phyloP scores from a whole-genome alignment of 805 yeast genomes.

The Candida loeiensis region DNA sequence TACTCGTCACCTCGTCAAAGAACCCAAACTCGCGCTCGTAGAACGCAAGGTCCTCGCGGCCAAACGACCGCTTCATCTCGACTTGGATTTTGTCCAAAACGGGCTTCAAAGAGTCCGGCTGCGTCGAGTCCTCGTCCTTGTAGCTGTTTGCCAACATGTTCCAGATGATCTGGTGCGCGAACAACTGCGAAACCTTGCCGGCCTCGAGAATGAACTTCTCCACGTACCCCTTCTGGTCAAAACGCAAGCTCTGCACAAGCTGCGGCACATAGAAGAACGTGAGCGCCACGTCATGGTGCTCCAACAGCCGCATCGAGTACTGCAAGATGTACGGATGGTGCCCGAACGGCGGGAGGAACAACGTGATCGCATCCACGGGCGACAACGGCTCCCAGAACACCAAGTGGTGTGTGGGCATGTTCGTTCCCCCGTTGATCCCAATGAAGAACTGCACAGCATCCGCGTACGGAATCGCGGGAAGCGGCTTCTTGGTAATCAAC shows the following conservation, averaged over 20 bases:
- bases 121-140: slow-evolving; percentile 80
- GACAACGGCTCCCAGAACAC: slow-evolving; percentile 72
- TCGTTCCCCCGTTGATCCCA: slow-evolving; percentile 36
- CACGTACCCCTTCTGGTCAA: slow-evolving; percentile 80
- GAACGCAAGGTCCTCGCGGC: slow-evolving; percentile 56
- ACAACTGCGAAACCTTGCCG: slow-evolving; percentile 82
- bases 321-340: slow-evolving; percentile 68
- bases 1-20: slow-evolving; percentile 86
- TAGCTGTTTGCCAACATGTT: slow-evolving; percentile 91
- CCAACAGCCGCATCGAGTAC: slow-evolving; percentile 86
- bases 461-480: slow-evolving; percentile 52
- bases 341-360: slow-evolving; percentile 74
- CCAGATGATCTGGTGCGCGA: slow-evolving; percentile 98
- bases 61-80: slow-evolving; percentile 60
- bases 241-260: slow-evolving; percentile 87
- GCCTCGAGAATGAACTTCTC: slow-evolving; percentile 87
- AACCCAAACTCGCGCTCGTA: slow-evolving; percentile 84
- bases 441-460: slow-evolving; percentile 56
- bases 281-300: slow-evolving; percentile 77
- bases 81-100: slow-evolving; percentile 68
- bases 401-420: slow-evolving; percentile 39
- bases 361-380: slow-evolving; percentile 81
- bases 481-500: slow-evolving; percentile 54
- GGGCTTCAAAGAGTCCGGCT: slow-evolving; percentile 82
- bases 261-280: slow-evolving; percentile 98